Conservation (phyloP, 768 basidiomycete genomes). For the Clavulina sp. region DNA sequence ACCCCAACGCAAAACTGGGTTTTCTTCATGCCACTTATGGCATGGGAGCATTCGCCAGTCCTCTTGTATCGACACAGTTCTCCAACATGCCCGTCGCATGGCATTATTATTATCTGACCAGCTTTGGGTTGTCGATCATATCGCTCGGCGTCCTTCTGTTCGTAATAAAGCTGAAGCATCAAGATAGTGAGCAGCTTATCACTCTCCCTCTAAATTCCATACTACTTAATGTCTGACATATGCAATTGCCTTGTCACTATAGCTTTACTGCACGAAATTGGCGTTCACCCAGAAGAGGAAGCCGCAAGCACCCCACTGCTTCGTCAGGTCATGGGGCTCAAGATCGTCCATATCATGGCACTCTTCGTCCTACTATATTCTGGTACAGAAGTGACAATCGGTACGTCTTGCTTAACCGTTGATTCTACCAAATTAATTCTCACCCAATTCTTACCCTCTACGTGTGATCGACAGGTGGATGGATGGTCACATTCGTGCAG, state of each 20-base stretch:
- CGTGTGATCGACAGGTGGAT: conserved; percentile 9
- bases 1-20: conserved; percentile 25
- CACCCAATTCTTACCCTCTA: conserved; percentile 5
- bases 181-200: no score
- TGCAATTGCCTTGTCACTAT: neutral
- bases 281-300: conserved; percentile 4
- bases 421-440: neutral
- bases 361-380: conserved; percentile 50
- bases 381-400: conserved; percentile 38
- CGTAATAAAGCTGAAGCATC: no score
- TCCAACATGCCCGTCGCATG: conserved; percentile 37
- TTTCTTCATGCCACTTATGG: conserved; percentile 26
- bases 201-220: neutral
- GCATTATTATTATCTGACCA: conserved; percentile 64
- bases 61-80: conserved; percentile 71
- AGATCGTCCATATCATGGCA: conserved; percentile 42
- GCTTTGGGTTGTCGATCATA: conserved; percentile 45
- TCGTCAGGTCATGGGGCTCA: conserved; percentile 31
- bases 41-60: conserved; percentile 28
- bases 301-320: neutral
- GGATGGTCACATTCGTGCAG: conserved; percentile 15
- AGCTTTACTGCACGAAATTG: conserved; percentile 4
- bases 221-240: no score
- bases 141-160: no score
- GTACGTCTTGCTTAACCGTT: neutral